A percentile compares a stretch with the other conserved stretches of the same genome.
These are phyloP conservation scores for Coccomyxa subellipsoidea DNA, from an alignment of 163 green algal species.

Conservation along the genomic window DNA sequence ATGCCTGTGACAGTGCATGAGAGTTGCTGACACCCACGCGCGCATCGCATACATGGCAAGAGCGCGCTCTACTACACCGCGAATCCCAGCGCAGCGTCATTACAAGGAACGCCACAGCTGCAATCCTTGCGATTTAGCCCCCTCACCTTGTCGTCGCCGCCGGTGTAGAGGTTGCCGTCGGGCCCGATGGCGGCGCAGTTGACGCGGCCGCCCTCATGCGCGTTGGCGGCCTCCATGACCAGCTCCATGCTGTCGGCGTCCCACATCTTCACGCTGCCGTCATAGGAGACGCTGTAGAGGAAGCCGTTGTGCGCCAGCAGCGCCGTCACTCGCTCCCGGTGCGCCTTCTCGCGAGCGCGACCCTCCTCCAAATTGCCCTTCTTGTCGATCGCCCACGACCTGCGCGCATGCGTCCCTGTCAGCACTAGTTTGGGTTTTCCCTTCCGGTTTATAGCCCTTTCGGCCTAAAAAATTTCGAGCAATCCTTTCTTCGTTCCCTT, in stretches of 20 bases:
- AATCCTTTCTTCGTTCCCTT: too few relatives aligned
- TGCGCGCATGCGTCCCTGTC: conserved; percentile 8
- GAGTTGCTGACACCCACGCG: too few relatives aligned
- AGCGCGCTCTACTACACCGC: too few relatives aligned
- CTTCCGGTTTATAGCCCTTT: too few relatives aligned
- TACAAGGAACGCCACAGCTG: too few relatives aligned
- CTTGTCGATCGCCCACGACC: conserved; percentile 42
- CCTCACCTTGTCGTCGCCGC: conserved; percentile 56
- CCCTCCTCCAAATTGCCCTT: conserved; percentile 39
- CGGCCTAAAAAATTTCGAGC: too few relatives aligned
- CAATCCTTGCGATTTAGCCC: too few relatives aligned
- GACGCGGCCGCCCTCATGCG: conserved; percentile 53
- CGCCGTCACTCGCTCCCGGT: conserved; percentile 50
- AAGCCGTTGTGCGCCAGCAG: conserved; percentile 34
- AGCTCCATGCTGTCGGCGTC: conserved; percentile 53
- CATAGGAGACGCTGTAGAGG: conserved; percentile 44
- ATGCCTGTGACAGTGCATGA: too few relatives aligned
- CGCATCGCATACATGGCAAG: too few relatives aligned
- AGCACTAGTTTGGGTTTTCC: too few relatives aligned
- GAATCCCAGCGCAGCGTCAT: too few relatives aligned
- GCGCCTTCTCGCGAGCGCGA: conserved; percentile 43
- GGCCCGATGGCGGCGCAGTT: conserved; percentile 40
- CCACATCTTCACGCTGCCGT: conserved; percentile 54
- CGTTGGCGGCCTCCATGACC: conserved; percentile 29
- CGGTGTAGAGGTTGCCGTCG: conserved; percentile 56